These are phyloP conservation scores for Xylariaceae sp. DNA, from an alignment of 2,329 filamentous ascomycete species.

Conservation along the genomic window DNA sequence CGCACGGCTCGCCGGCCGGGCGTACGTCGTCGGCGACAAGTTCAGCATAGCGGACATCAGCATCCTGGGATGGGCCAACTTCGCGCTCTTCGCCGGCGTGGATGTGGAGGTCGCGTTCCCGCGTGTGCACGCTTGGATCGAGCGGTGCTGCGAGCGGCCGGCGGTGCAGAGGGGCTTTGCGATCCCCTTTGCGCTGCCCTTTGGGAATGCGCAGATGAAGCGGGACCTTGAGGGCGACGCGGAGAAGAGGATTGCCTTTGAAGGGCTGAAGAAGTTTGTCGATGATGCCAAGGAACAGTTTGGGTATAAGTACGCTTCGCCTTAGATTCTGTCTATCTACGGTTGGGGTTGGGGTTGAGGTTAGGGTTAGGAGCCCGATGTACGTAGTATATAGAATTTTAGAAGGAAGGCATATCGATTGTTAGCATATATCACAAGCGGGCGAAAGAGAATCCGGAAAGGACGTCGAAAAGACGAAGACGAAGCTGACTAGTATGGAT, in stretches of 20 bases:
- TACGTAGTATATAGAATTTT: too few relatives aligned
- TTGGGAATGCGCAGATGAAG: constrained; percentile 38
- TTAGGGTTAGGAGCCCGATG: neutral
- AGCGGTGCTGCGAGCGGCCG: constrained; percentile 52
- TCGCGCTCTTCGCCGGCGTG: constrained; percentile 53
- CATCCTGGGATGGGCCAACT: constrained; percentile 62
- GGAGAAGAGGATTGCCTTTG: constrained; percentile 41
- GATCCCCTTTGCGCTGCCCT: constrained; percentile 45
- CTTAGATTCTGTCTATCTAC: constrained; percentile 23
- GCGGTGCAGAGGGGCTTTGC: constrained; percentile 59
- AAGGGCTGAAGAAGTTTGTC: constrained; percentile 33
- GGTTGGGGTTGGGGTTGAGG: neutral
- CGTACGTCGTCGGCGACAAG: constrained; percentile 54
- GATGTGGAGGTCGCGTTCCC: constrained; percentile 57
- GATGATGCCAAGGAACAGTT: constrained; percentile 41
- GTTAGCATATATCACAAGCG: too few relatives aligned
- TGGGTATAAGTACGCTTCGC: constrained; percentile 43
- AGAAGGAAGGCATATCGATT: too few relatives aligned
- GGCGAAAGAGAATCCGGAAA: too few relatives aligned
- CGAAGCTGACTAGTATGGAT: too few relatives aligned
- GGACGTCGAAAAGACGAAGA: too few relatives aligned
- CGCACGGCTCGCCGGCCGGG: constrained; percentile 50
- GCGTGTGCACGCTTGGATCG: constrained; percentile 60
- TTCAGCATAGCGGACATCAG: constrained; percentile 68
- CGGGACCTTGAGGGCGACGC: constrained; percentile 41